Evolutionary conservation across 1,284 basidiomycete species (phyloP), one percentile per base, ranked within the genome.

Genomic region (Trametes hirsuta): DNA sequence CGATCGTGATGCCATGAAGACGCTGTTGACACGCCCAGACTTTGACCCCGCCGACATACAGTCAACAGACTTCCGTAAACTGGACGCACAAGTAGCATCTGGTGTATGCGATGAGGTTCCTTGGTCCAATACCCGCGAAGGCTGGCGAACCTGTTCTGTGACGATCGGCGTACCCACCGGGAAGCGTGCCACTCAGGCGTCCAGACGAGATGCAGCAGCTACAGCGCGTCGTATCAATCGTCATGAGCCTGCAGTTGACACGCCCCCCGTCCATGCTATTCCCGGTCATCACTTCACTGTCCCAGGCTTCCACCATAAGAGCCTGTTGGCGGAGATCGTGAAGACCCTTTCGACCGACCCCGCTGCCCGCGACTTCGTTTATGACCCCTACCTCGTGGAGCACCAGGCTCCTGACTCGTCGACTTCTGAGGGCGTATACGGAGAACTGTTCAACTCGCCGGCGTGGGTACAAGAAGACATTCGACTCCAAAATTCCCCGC

Each of bases 161-260:
- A 62, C 55, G 2, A 71, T 71, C n/a, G 52, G 59, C 6, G 57
- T 71, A 18, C 70, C 70, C 1, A 48, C 56, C 0, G 65, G 67
- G 6, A 36, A 57, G 22, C 65, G 62, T 34, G n/a, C 52, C 9
- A 66, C 62, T 22, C 56, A 65, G 30, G 62, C 53, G 5, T 45
- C 30, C 11, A 40, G 57, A 8, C 58, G 62, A 4, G 42, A 55
- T 2, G 53, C 47, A 21, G 48, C 51, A 12, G 41, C 47, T 1
- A 53, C 50, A 5, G 55, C 51, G n/a, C 37, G 53, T 6, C 30
- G 39, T 35, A 46, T 50, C 1, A 25, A 45, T 8, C 42, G 57
- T 6, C 47, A 48, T 18, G 47, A 55, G 24, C 18, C n/a, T 11
- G 34, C 40, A 4, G 9, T 4, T 2, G 58, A 56, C 41, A 45